Evolutionary conservation across 805 yeast genomes (phyloP).

Genomic region (Metahyphopichia silvanorum): DNA sequence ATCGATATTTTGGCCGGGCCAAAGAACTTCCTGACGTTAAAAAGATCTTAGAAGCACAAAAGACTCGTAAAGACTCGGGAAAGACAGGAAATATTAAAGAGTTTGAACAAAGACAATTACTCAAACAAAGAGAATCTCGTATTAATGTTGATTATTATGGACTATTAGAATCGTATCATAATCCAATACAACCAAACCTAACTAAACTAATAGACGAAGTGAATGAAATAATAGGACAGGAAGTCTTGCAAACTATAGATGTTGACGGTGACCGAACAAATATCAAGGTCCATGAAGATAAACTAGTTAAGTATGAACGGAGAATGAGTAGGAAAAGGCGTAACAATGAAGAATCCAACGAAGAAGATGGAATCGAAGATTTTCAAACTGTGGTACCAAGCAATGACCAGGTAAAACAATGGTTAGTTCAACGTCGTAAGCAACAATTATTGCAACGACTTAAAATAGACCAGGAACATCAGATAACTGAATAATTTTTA

Average conservation of each 20-base stretch:
- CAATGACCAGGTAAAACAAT: conserved; percentile 38
- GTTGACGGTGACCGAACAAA: conserved; percentile 1
- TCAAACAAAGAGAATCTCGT: conserved; percentile 19
- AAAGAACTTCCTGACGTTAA: conserved; percentile 71
- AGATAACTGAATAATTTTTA: conserved; percentile 17
- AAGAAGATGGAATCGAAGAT: conserved; percentile 16
- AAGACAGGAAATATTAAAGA: conserved; percentile 15
- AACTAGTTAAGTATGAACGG: conserved; percentile 25
- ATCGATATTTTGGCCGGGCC: conserved; percentile 81
- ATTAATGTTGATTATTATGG: conserved; percentile 44
- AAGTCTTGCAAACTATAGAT: conserved; percentile 1
- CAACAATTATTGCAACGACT: conserved; percentile 38
- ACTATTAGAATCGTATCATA: conserved; percentile 16
- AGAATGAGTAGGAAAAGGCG: conserved; percentile 11
- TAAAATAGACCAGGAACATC: neutral
- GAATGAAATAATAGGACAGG: conserved; percentile 9
- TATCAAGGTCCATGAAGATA: conserved; percentile 9
- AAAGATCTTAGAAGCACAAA: conserved; percentile 15
- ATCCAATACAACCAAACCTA: conserved; percentile 1
- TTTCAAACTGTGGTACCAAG: conserved; percentile 31
- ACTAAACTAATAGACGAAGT: conserved; percentile 7
- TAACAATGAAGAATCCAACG: conserved; percentile 1
- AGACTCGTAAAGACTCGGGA: conserved; percentile 14
- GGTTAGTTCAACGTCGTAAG: conserved; percentile 46
- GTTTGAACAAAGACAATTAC: conserved; percentile 12